Evolutionary conservation across 176 grass and related monocot species (phyloP).

Genomic region (Ananas comosus): DNA sequence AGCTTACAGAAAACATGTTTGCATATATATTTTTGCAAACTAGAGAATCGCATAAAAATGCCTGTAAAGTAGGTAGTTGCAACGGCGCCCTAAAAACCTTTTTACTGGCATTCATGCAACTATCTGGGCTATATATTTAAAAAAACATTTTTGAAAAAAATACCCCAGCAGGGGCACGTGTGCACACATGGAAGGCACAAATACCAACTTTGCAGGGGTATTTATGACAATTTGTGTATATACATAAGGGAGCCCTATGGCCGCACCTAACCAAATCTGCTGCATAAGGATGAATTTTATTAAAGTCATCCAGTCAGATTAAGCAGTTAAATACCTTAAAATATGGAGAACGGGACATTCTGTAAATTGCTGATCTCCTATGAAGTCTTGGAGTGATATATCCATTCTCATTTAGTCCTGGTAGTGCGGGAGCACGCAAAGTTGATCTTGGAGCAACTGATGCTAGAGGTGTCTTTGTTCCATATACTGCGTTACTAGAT

Average conservation of each 20-base stretch:
- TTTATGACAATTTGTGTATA: too few relatives aligned
- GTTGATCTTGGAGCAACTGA: constrained; percentile 23
- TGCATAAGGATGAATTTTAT: not conserved
- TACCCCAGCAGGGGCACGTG: too few relatives aligned
- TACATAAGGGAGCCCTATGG: not conserved
- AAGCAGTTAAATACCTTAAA: constrained; percentile 35
- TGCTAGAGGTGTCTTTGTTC: constrained; percentile 14
- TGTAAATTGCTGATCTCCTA: constrained; percentile 49
- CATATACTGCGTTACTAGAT: constrained; percentile 28
- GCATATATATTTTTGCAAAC: too few relatives aligned
- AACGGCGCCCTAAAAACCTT: too few relatives aligned
- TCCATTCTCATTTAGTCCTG: constrained; percentile 34
- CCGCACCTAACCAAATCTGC: not conserved
- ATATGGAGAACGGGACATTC: constrained; percentile 47
- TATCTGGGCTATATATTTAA: too few relatives aligned
- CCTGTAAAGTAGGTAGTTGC: too few relatives aligned
- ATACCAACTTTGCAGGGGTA: too few relatives aligned
- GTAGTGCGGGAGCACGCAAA: constrained; percentile 19
- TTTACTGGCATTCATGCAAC: too few relatives aligned
- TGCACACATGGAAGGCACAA: too few relatives aligned
- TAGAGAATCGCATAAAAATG: too few relatives aligned
- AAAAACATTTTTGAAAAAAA: too few relatives aligned
- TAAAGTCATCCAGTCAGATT: not conserved
- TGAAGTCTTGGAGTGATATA: constrained; percentile 34
- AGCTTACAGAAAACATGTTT: not conserved